phyloP scores from a whole-genome alignment of 345 rosid genomes.

The Melaleuca alternifolia region DNA sequence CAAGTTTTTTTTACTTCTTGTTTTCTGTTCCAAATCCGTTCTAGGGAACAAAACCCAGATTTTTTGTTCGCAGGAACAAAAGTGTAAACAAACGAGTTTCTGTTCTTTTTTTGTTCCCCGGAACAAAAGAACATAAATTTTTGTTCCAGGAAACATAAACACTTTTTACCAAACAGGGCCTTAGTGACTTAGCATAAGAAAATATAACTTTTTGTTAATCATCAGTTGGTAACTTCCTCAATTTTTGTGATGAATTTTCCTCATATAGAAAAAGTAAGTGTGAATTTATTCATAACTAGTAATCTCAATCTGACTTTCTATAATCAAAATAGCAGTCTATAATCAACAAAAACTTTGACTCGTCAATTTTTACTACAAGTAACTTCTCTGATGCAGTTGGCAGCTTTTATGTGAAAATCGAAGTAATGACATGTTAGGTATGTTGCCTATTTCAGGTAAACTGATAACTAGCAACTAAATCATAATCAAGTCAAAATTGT shows the following conservation, averaged over 20 bases:
- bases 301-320: background rate
- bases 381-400: background rate
- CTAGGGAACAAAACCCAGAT: no score
- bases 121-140: no score
- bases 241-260: conserved; percentile 28
- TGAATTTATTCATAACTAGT: background rate
- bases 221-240: background rate
- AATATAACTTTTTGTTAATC: conserved; percentile 16
- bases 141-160: no score
- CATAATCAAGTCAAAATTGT: no score
- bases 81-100: no score
- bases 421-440: background rate
- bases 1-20: no score
- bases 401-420: background rate
- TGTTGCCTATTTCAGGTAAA: no score
- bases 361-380: background rate
- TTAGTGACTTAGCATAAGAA: background rate
- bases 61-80: no score
- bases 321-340: background rate
- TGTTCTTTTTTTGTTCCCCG: no score
- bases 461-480: no score
- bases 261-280: background rate
- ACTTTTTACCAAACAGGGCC: no score
- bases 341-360: background rate
- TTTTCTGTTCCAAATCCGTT: no score